phyloP scores from a whole-genome alignment of 768 basidiomycete genomes.

The Serpula lacrymans region DNA sequence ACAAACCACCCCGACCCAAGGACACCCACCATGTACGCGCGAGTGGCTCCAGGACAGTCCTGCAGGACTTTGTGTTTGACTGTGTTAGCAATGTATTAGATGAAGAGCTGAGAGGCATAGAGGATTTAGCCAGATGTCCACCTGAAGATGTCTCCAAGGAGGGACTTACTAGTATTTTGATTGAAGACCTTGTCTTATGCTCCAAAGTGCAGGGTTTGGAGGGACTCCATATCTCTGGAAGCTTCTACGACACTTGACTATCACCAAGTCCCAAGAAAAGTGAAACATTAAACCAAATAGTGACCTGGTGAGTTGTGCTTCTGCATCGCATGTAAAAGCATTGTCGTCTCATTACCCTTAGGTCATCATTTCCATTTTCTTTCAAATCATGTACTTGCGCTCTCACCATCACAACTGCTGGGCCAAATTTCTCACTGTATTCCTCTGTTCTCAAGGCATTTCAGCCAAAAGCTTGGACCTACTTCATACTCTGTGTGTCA shows the following conservation, averaged over 20 bases:
- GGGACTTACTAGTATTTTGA: conserved; percentile 12
- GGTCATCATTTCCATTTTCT: conserved; percentile 23
- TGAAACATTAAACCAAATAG: conserved; percentile 14
- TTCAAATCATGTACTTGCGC: conserved; percentile 23
- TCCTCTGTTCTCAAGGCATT: conserved; percentile 35
- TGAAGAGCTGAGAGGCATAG: conserved; percentile 13
- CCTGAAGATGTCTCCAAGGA: conserved; percentile 16
- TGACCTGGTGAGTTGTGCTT: conserved; percentile 13
- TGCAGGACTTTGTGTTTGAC: conserved; percentile 20
- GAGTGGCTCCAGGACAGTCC: conserved; percentile 11
- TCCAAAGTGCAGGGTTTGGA: too few species aligned
- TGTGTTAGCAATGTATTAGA: conserved; percentile 10
- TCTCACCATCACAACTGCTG: conserved; percentile 22
- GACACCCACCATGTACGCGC: conserved; percentile 12
- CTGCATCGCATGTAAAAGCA: too few species aligned
- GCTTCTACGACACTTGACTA: conserved; percentile 7
- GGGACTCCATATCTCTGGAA: conserved; percentile 13
- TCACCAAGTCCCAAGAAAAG: conserved; percentile 6
- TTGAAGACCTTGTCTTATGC: conserved; percentile 5
- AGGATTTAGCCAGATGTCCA: conserved; percentile 4
- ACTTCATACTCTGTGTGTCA: conserved; percentile 32
- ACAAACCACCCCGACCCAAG: conserved; percentile 18
- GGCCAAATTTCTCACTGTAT: conserved; percentile 32
- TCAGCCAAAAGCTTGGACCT: conserved; percentile 37
- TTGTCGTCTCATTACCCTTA: conserved; percentile 6